These are phyloP conservation scores for Hsuehochloa calcarea DNA, from an alignment of 176 grass and related monocot species.

Conservation along the genomic window DNA sequence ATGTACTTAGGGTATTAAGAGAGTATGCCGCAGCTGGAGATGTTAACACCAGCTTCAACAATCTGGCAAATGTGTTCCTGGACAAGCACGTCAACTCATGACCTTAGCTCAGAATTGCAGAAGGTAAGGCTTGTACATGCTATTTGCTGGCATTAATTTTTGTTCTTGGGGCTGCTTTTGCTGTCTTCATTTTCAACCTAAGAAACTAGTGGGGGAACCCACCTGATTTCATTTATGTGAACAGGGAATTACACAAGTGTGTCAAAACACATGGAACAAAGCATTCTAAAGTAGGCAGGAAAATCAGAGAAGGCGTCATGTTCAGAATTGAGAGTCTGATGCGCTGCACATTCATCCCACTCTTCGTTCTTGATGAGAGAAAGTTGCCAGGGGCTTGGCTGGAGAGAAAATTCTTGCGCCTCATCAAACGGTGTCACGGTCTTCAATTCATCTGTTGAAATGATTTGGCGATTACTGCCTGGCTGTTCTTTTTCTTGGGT, in stretches of 20 bases:
- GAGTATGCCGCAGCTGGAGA: slow-evolving; percentile 55
- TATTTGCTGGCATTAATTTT: not conserved
- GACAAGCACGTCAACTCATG: slow-evolving; percentile 57
- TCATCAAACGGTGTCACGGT: not conserved
- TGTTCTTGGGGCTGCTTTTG: not conserved
- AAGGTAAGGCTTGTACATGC: not conserved
- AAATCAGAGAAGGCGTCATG: not conserved
- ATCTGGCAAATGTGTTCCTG: slow-evolving; percentile 74
- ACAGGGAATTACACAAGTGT: not conserved
- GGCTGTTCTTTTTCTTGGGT: not conserved
- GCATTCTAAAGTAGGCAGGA: not conserved
- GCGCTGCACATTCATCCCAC: not conserved
- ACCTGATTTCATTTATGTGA: not conserved
- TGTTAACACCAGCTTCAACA: slow-evolving; percentile 54
- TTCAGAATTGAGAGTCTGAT: not conserved
- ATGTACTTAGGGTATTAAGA: slow-evolving; percentile 47
- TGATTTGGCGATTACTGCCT: not conserved
- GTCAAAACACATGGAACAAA: not conserved
- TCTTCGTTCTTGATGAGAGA: not conserved
- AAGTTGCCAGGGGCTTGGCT: not conserved
- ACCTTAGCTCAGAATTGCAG: not conserved
- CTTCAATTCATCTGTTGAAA: not conserved
- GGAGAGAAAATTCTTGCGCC: not conserved
- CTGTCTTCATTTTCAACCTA: not conserved
- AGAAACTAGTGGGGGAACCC: not conserved